Base-by-base conservation (phyloP, 257 asterid genomes). In the Thymus mandschuricus region DNA sequence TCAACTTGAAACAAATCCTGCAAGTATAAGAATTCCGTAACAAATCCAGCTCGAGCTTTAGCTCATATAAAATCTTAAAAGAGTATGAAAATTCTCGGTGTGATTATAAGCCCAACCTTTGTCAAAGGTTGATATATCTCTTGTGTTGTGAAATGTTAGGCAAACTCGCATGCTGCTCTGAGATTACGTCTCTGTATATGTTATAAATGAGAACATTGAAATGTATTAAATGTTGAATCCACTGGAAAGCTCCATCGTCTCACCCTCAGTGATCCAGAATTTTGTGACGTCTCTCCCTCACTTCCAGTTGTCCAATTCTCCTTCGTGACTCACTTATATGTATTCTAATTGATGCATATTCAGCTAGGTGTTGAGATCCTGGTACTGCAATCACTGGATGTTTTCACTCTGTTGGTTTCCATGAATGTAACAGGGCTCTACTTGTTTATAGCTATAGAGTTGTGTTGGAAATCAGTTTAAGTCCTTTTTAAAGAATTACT, bases 371-470 rank as follows among this genome's bases (percentile, higher is more conserved):
- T 60, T 35, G 46, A 6, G 65, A 3, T 60, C 45, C 65, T 35
- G 46, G 29, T 34, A 29, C 28, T 60, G 64, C 41, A 35, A 27
- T 9, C 31, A 1, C 21, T 31, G 34, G 50, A 60, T 71, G 46
- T 15, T 12, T 62, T 15, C 5, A 30, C 27, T 59, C 58, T 50
- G 58, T 75, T 55, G 34, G 35, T 60, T 48, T 29, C 52, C 60
- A 10, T 29, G 49, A 67, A 7, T 44, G 49, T 1, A 44, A 44
- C 49, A 44, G 8, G 12, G 49, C 2, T 3, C 9, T 44, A 2
- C 6, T 1, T 44, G 2, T 3, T 13, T n/a, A 38, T 28, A 4
- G 46, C 68, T n/a, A 27, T 35, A 12, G 15, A 15, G 67, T 43
- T 44, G 6, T 51, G 8, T n/a, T 38, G 41, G 21, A 52, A 41